Conservation (phyloP, 2,329 filamentous ascomycete genomes). For the Stenocarpella maydis region DNA sequence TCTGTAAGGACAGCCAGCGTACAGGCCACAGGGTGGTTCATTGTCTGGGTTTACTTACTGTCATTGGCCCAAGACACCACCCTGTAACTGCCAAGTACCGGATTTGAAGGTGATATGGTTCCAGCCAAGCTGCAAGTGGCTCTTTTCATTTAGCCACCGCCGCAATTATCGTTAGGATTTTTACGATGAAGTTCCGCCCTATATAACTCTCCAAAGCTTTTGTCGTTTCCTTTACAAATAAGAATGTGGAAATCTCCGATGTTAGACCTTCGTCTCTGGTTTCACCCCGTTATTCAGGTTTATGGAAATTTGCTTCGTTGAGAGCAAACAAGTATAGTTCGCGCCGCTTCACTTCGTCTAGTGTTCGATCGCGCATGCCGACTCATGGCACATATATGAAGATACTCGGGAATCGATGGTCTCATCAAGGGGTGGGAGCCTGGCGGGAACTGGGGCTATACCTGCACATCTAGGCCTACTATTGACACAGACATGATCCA, state of each 20-base stretch:
- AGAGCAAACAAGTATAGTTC: background rate
- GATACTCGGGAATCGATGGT: too few relatives aligned
- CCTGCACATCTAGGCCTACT: too few relatives aligned
- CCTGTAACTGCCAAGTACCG: background rate
- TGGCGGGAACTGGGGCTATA: too few relatives aligned
- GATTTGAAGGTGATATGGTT: background rate
- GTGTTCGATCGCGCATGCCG: background rate
- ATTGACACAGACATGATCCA: background rate
- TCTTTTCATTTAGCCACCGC: constrained; percentile 2
- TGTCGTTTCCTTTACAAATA: background rate
- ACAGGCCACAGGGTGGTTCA: background rate
- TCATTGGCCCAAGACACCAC: background rate
- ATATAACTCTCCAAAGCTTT: background rate
- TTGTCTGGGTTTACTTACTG: background rate
- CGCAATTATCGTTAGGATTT: background rate
- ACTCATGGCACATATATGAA: too few relatives aligned
- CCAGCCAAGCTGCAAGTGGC: constrained; percentile 9
- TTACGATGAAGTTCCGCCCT: background rate
- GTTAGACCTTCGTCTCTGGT: too few relatives aligned
- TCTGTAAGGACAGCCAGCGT: background rate
- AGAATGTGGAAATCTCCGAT: background rate
- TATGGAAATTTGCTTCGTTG: background rate
- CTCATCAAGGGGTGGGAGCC: too few relatives aligned
- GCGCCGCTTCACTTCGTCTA: too few relatives aligned
- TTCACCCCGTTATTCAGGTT: background rate